Percentiles rank a stretch among this genome's conserved stretches.
These are phyloP conservation scores for Ehretia macrophylla DNA, from an alignment of 257 asterid genomes.

Conservation along the genomic window DNA sequence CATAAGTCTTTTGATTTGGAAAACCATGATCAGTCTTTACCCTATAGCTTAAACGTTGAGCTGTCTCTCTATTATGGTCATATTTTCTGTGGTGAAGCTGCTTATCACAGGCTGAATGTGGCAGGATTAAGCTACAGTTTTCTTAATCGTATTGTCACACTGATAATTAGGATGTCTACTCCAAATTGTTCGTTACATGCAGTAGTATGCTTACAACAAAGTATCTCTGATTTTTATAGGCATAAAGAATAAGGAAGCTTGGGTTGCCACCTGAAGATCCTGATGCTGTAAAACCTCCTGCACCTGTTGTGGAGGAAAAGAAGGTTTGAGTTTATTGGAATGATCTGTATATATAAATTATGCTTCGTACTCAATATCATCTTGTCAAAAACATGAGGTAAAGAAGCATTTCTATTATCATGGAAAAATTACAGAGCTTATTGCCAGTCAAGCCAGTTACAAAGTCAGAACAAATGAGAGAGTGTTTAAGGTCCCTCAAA, in stretches of 20 bases:
- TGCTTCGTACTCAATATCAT: slow-evolving; percentile 12
- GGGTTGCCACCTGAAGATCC: slow-evolving; percentile 90
- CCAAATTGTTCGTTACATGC: background rate
- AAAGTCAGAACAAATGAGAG: slow-evolving; percentile 91
- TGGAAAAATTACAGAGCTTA: slow-evolving; percentile 53
- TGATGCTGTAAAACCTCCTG: slow-evolving; percentile 52
- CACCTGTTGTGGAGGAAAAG: slow-evolving; percentile 84
- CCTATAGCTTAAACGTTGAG: background rate
- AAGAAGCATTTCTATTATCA: slow-evolving; percentile 6
- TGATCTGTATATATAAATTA: slow-evolving; percentile 1
- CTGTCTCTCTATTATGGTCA: too few relatives aligned
- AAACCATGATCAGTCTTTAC: background rate
- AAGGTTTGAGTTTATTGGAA: slow-evolving; percentile 43
- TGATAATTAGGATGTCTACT: background rate
- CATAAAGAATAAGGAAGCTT: slow-evolving; percentile 93
- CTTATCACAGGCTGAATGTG: too few relatives aligned
- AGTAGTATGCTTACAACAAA: slow-evolving; percentile 2
- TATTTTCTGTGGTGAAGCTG: too few relatives aligned
- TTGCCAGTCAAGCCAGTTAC: slow-evolving; percentile 91
- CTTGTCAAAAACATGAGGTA: slow-evolving; percentile 14
- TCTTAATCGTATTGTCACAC: background rate
- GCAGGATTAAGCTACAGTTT: background rate
- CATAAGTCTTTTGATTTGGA: too few relatives aligned
- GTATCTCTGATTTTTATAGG: slow-evolving; percentile 46
- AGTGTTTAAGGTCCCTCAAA: slow-evolving; percentile 81